Evolutionary conservation across 2,329 filamentous ascomycete genomes (phyloP).

Genomic region (Neopestalotiopsis sp.): DNA sequence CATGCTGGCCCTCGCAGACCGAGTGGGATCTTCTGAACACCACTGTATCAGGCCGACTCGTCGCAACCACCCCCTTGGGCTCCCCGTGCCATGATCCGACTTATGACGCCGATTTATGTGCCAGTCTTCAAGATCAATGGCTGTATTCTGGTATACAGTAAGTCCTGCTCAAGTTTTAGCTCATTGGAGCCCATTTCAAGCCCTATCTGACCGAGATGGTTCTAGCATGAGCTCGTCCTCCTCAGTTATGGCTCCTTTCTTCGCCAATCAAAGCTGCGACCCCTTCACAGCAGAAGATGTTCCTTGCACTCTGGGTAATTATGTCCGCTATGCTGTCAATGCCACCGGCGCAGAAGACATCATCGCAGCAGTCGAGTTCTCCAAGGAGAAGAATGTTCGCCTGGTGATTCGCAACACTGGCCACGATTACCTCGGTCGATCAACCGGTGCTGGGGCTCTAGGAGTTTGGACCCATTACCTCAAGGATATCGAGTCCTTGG

Average conservation of each 20-base stretch:
- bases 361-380: constrained; percentile 22
- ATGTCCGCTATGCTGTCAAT: constrained; percentile 20
- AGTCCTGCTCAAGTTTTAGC: constrained; percentile 2
- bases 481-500: constrained; percentile 41
- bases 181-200: background rate
- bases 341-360: constrained; percentile 15
- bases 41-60: constrained; percentile 49
- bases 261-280: constrained; percentile 22
- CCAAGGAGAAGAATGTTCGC: constrained; percentile 45
- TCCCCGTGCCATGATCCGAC: constrained; percentile 48
- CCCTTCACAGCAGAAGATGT: constrained; percentile 12
- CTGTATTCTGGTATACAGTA: constrained; percentile 28
- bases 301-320: constrained; percentile 19
- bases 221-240: constrained; percentile 20
- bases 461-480: constrained; percentile 53
- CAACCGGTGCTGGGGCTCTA: constrained; percentile 54
- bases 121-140: constrained; percentile 35
- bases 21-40: constrained; percentile 43
- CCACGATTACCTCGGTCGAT: constrained; percentile 56
- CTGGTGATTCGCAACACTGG: constrained; percentile 55
- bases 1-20: constrained; percentile 25
- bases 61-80: constrained; percentile 51
- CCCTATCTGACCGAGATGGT: no score
- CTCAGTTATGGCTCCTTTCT: constrained; percentile 20
- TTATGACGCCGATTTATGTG: constrained; percentile 45